A percentile compares a stretch with the other conserved stretches of the same genome.
These are phyloP conservation scores for Tanacetum coccineum DNA, from an alignment of 129 eudicot species.

Conservation along the genomic window DNA sequence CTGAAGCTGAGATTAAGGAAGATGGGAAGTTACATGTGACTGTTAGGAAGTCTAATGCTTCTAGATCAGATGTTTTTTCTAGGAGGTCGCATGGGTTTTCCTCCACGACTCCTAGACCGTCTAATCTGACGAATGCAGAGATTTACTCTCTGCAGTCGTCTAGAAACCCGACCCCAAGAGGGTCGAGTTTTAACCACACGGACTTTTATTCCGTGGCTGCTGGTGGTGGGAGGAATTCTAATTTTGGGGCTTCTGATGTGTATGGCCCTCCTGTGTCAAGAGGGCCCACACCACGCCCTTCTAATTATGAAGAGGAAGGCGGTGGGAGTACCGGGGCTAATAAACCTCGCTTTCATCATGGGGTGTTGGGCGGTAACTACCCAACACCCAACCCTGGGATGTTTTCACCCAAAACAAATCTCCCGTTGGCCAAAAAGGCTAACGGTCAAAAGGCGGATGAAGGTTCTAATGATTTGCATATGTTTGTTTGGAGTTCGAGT, in stretches of 20 bases:
- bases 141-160: conserved; percentile 71
- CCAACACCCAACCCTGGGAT: conserved; percentile 82
- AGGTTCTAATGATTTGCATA: conserved; percentile 75
- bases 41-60: conserved; percentile 71
- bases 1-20: conserved; percentile 66
- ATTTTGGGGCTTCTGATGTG: conserved; percentile 76
- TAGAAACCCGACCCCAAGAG: conserved; percentile 71
- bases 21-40: conserved; percentile 81
- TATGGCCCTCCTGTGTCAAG: conserved; percentile 57
- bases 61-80: conserved; percentile 66
- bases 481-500: conserved; percentile 99
- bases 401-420: conserved; percentile 60
- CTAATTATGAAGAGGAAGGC: conserved; percentile 72
- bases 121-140: conserved; percentile 76
- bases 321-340: conserved; percentile 26
- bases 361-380: conserved; percentile 38
- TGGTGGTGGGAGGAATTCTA: conserved; percentile 56
- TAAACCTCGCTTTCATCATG: conserved; percentile 55
- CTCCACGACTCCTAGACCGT: conserved; percentile 57
- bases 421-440: conserved; percentile 39
- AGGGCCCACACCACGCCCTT: conserved; percentile 73
- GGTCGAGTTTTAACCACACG: conserved; percentile 70
- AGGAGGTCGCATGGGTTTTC: conserved; percentile 63
- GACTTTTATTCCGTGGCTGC: conserved; percentile 67
- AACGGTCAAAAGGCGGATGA: conserved; percentile 52